These are phyloP conservation scores for Neltuma alba DNA, from an alignment of 306 rosid genomes.

Conservation along the genomic window DNA sequence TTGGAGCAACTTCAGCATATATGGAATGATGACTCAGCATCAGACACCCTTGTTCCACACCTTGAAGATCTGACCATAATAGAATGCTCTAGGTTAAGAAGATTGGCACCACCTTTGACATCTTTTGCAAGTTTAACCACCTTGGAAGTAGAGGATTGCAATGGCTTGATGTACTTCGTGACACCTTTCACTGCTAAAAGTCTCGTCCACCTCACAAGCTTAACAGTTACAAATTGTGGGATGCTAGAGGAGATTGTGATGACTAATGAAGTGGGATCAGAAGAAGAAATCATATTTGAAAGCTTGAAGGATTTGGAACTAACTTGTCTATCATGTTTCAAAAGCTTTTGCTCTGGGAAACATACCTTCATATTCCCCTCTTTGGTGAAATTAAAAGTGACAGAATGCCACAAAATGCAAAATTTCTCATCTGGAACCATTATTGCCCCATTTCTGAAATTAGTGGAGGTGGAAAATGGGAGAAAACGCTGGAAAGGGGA, in stretches of 20 bases:
- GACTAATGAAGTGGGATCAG: neutral
- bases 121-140: neutral
- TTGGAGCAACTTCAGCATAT: neutral
- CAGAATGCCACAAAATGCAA: neutral
- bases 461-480: neutral
- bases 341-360: neutral
- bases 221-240: neutral
- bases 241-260: neutral
- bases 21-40: neutral
- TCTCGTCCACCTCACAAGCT: neutral
- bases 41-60: neutral
- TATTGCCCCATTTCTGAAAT: neutral
- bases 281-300: neutral
- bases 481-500: neutral
- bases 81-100: neutral
- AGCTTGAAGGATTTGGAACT: neutral
- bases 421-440: neutral
- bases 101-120: neutral
- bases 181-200: neutral
- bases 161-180: neutral
- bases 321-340: neutral
- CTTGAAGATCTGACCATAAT: accelerated
- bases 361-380: neutral
- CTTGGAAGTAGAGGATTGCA: neutral
- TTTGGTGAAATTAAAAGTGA: neutral